Percentiles rank a stretch among this genome's conserved stretches.
Conservation (phyloP, 257 asterid genomes). For the Salvia hispanica region DNA sequence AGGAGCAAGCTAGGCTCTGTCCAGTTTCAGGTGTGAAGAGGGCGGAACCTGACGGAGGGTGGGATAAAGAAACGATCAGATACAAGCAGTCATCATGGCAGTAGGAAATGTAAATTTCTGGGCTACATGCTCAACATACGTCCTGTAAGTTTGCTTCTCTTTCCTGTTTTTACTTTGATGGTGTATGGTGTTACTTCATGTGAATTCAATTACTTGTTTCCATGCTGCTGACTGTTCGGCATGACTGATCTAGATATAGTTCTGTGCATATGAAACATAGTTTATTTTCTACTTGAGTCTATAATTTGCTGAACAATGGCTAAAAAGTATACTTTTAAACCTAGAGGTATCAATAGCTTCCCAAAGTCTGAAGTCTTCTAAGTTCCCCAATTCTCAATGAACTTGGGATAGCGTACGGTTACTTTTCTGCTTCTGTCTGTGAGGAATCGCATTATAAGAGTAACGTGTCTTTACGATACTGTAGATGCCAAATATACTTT, state of each 20-base stretch:
- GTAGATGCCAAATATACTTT: background rate
- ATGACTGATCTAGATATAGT: background rate
- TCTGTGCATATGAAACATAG: background rate
- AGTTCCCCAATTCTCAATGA: no score
- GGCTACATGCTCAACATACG: constrained; percentile 3
- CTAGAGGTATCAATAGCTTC: background rate
- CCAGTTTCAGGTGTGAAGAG: constrained; percentile 63
- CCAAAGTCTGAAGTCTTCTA: background rate
- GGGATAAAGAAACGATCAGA: constrained; percentile 68
- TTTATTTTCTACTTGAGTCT: background rate
- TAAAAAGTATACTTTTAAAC: background rate
- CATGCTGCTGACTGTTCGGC: background rate
- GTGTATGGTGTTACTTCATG: background rate
- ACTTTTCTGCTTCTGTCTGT: background rate
- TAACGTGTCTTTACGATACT: background rate
- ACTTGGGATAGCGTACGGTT: background rate
- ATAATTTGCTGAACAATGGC: background rate
- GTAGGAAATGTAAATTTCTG: constrained; percentile 30
- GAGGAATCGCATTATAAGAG: no score
- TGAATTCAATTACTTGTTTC: background rate
- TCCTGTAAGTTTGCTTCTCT: constrained; percentile 36
- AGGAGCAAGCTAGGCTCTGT: constrained; percentile 65
- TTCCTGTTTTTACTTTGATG: constrained; percentile 2
- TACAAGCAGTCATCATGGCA: constrained; percentile 71
- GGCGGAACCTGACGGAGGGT: constrained; percentile 80